phyloP scores from a whole-genome alignment of 345 rosid species.

The Nasturtium officinale region DNA sequence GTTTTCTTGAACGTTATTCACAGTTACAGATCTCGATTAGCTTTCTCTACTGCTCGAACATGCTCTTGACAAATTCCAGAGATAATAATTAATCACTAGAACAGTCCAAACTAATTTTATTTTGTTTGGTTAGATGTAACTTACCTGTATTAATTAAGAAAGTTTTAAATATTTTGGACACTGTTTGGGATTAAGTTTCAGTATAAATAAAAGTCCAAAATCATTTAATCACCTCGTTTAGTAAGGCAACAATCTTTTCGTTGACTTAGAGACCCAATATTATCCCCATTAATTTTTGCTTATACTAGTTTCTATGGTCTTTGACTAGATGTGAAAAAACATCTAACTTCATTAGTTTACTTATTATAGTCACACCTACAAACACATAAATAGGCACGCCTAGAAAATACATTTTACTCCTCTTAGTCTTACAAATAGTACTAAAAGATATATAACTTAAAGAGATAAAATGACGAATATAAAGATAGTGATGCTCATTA shows the following conservation, averaged over 20 bases:
- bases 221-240: not conserved
- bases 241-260: not conserved
- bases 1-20: too few relatives aligned
- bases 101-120: too few relatives aligned
- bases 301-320: not conserved
- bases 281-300: not conserved
- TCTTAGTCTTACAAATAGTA: not conserved
- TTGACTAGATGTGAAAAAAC: too few relatives aligned
- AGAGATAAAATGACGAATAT: not conserved
- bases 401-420: not conserved
- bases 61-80: not conserved
- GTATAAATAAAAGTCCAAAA: too few relatives aligned
- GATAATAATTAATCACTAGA: too few relatives aligned
- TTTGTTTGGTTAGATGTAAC: too few relatives aligned
- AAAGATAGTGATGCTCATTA: conserved; percentile 1
- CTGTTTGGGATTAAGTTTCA: too few relatives aligned
- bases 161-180: too few relatives aligned
- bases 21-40: not conserved
- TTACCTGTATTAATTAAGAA: too few relatives aligned
- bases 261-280: not conserved
- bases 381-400: not conserved
- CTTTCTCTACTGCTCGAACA: not conserved
- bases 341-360: too few relatives aligned
- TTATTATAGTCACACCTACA: not conserved
- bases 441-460: not conserved